Base-by-base conservation (phyloP, 768 basidiomycete species). In the Amanita polypyramis region DNA sequence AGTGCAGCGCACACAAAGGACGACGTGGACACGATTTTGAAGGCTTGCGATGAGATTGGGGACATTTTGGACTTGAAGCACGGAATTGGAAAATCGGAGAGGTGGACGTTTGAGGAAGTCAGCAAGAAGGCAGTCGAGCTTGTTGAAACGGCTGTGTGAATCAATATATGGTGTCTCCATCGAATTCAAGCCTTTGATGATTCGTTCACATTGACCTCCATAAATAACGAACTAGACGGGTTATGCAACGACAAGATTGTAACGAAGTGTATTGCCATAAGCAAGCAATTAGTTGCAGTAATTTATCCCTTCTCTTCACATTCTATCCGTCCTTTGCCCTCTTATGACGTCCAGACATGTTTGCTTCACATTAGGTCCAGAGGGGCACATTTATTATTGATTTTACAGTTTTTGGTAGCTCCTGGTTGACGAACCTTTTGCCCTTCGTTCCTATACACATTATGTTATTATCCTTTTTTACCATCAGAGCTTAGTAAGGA, bases 1-100 rank as follows among this genome's bases (percentile, higher is more conserved):
- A 91, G 87, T 49, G 87, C 95, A 9, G 72, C 92, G 41, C 96
- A 99, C 72, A 98, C 94, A 49, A 99, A 99, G 70, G 86, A 92
- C 56, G 96, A 99, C 59, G 80, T 98, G 50, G 96, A 99, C 67
- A 68, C 69, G 10, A 67, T 98, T 23, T 70, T 99, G 41, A 68
- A 75, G 36, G 94, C 95, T 6, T 90, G 85, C 58, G 91, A 96
- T 63, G 94, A 96, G 65, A 71, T 98, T 52, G 96, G 96, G 21
- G 85, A 87, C 58, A 61, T 88, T 21, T 67, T 99, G 54, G 93
- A 95, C 65, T 67, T 97, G 65, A 97, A 96, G 69, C 84, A 93
- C 61, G 82, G 81, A 2, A 48, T 73, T 19, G 35, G 55, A 37
- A 59, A 48, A 47, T 58, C 59, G 53, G 81, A 87, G 61, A 70